A percentile compares a stretch with the other conserved stretches of the same genome.
Conservation (phyloP, 208 protist species). For the Wallacemonas sp. region DNA sequence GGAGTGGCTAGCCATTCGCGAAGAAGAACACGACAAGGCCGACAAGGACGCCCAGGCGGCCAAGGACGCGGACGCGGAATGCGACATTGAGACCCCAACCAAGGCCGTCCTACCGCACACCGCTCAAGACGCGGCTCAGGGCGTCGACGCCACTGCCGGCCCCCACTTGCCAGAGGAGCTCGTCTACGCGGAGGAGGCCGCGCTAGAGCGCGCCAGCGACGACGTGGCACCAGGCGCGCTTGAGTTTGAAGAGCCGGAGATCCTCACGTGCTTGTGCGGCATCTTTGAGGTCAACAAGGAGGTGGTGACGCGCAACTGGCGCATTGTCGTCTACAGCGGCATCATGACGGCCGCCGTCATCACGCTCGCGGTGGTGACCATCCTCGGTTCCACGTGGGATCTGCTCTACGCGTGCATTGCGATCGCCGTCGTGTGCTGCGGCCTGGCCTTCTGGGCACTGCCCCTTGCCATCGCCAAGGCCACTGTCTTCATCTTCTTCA, state of each 20-base stretch:
- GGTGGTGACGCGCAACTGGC: constrained; percentile 27
- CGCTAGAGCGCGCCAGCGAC: too few species aligned
- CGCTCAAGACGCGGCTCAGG: too few species aligned
- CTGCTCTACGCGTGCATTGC: constrained; percentile 15
- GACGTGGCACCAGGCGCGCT: too few species aligned
- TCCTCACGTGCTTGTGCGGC: constrained; percentile 21
- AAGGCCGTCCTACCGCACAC: too few species aligned
- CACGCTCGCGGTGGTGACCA: constrained; percentile 20
- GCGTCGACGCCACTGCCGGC: too few species aligned
- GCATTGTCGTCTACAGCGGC: constrained; percentile 30
- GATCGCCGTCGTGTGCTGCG: constrained; percentile 16
- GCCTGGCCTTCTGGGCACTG: constrained; percentile 29
- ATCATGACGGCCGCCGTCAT: constrained; percentile 27
- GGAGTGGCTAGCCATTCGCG: too few species aligned
- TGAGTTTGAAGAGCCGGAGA: background rate
- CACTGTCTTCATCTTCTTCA: constrained; percentile 37
- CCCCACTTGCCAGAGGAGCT: too few species aligned
- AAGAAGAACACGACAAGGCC: too few species aligned
- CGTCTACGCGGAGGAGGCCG: too few species aligned
- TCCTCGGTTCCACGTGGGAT: constrained; percentile 15
- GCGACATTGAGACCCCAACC: too few species aligned
- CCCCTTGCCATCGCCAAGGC: constrained; percentile 32
- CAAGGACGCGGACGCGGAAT: too few species aligned
- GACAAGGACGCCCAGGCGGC: too few species aligned
- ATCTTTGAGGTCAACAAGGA: constrained; percentile 37